A percentile compares a stretch with the other conserved stretches of the same genome.
These are phyloP conservation scores for Pouteria glomerata DNA, from an alignment of 148 eudicot genomes.

Conservation along the genomic window DNA sequence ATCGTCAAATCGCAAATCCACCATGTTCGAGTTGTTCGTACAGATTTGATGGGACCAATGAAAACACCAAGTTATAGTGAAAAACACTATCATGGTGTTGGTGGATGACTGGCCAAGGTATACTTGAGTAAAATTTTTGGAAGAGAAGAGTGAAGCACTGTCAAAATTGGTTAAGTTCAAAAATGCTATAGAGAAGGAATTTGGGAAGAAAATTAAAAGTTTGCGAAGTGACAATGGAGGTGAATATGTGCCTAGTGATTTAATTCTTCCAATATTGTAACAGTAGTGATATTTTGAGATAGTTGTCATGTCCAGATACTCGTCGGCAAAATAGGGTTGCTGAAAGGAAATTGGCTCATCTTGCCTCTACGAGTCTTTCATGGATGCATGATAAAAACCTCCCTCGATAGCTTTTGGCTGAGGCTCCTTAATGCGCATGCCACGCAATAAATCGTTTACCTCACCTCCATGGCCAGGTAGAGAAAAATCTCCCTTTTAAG, in stretches of 20 bases:
- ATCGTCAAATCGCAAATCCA: constrained; percentile 5
- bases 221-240: neutral
- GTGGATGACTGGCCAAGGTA: constrained; percentile 16
- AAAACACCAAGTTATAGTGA: constrained; percentile 16
- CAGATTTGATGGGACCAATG: constrained; percentile 21
- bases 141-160: constrained; percentile 18
- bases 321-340: constrained; percentile 24
- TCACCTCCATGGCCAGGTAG: constrained; percentile 10
- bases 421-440: constrained; percentile 10
- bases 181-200: neutral
- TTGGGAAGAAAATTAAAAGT: neutral
- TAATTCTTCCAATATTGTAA: constrained; percentile 13
- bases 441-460: neutral
- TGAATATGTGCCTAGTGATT: constrained; percentile 15
- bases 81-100: constrained; percentile 9
- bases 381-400: constrained; percentile 25
- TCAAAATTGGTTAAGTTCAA: constrained; percentile 12
- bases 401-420: constrained; percentile 19
- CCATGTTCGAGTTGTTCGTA: constrained; percentile 11
- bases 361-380: constrained; percentile 10
- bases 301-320: constrained; percentile 20
- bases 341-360: constrained; percentile 20
- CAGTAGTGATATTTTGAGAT: neutral
- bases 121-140: constrained; percentile 18
- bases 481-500: neutral